phyloP scores from a whole-genome alignment of 805 yeast species.

The Barnettozyma populi region DNA sequence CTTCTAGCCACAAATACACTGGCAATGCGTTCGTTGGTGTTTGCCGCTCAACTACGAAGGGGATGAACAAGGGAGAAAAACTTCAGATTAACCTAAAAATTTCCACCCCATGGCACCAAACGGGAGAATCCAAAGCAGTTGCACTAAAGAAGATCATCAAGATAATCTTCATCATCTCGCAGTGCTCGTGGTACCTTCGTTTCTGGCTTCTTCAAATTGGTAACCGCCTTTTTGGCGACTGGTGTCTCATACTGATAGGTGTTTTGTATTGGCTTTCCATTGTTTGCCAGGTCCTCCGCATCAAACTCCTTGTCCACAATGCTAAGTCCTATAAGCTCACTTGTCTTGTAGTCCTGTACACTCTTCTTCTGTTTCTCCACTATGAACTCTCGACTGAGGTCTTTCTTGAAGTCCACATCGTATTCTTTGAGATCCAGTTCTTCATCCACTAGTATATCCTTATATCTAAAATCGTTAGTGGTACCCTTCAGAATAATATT shows the following conservation, averaged over 20 bases:
- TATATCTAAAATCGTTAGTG: conserved; percentile 22
- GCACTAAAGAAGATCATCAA: conserved; percentile 17
- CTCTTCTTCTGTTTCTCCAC: conserved; percentile 1
- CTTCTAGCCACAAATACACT: not conserved
- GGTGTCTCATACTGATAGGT: not conserved
- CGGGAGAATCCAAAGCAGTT: no score
- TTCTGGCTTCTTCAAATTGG: not conserved
- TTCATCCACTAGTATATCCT: conserved; percentile 17
- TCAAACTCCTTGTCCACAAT: conserved; percentile 8
- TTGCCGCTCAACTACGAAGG: not conserved
- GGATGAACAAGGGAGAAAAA: no score
- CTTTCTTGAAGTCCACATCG: conserved; percentile 16
- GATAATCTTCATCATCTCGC: conserved; percentile 19
- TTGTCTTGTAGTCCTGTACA: conserved; percentile 4
- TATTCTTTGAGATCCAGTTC: conserved; percentile 11
- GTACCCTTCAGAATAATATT: conserved; percentile 9
- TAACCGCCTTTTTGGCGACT: not conserved
- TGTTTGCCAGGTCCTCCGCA: not conserved
- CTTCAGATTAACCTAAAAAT: no score
- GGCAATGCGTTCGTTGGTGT: not conserved
- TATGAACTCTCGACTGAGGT: conserved; percentile 9
- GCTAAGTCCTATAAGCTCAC: conserved; percentile 13
- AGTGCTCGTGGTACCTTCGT: conserved; percentile 17
- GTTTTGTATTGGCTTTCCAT: not conserved
- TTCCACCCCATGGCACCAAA: no score